A percentile compares a stretch with the other conserved stretches of the same genome.
phyloP scores from a whole-genome alignment of 2,329 filamentous ascomycete genomes.

The Mycosphaerella sp. region DNA sequence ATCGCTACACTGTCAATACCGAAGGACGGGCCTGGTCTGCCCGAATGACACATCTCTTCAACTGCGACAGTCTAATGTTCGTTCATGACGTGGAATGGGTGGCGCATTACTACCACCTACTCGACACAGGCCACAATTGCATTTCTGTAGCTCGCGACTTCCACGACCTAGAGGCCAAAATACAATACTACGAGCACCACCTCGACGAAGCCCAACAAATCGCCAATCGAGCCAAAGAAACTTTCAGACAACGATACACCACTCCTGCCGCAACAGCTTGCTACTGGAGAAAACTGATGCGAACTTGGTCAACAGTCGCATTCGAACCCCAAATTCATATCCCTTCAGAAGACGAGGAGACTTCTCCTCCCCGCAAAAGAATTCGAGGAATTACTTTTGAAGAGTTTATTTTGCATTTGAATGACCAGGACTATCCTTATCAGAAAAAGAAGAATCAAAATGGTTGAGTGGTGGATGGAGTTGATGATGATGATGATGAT shows the following conservation, averaged over 20 bases:
- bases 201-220: slow-evolving; percentile 20
- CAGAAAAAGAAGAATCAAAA: neutral
- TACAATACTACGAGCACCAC: slow-evolving; percentile 22
- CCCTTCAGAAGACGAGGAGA: too few relatives aligned
- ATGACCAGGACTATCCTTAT: slow-evolving; percentile 16
- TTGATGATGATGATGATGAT: too few relatives aligned
- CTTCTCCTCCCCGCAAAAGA: slow-evolving; percentile 15
- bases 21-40: slow-evolving; percentile 28
- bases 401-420: slow-evolving; percentile 20
- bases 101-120: slow-evolving; percentile 26
- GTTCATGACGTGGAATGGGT: slow-evolving; percentile 28
- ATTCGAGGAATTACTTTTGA: slow-evolving; percentile 23
- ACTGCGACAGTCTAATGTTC: slow-evolving; percentile 26
- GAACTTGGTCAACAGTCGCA: slow-evolving; percentile 2
- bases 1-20: slow-evolving; percentile 26
- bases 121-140: slow-evolving; percentile 23
- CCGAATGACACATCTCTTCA: slow-evolving; percentile 28
- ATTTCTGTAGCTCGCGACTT: slow-evolving; percentile 24
- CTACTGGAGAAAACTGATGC: slow-evolving; percentile 24
- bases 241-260: slow-evolving; percentile 24
- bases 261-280: slow-evolving; percentile 29
- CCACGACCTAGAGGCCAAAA: slow-evolving; percentile 22
- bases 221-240: slow-evolving; percentile 16
- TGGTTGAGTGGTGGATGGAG: too few relatives aligned
- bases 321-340: neutral